Percentiles rank a stretch among this genome's conserved stretches.
phyloP scores from a whole-genome alignment of 441 rosid genomes.

The Populus hybrid region DNA sequence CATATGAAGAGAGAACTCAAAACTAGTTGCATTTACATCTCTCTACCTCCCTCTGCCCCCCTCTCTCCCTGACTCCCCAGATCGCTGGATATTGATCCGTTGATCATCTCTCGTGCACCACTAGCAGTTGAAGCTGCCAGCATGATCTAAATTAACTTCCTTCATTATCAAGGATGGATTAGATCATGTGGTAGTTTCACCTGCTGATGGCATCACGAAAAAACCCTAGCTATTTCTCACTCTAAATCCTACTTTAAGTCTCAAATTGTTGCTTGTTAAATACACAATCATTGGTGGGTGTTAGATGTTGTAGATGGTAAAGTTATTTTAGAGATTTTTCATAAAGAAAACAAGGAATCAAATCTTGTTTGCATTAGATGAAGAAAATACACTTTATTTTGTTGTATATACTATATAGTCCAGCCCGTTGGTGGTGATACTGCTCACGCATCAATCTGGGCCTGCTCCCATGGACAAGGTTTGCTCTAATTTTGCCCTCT shows the following conservation, averaged over 20 bases:
- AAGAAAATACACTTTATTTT: too few species aligned
- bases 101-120: constrained; percentile 54
- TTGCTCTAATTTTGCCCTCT: not conserved
- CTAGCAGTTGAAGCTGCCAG: constrained; percentile 99
- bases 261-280: not conserved
- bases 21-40: not conserved
- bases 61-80: too few species aligned
- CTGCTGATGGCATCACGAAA: constrained; percentile 38
- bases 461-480: not conserved
- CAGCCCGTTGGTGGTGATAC: not conserved
- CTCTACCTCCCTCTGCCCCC: not conserved
- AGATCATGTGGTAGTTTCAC: constrained; percentile 57
- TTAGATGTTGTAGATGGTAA: not conserved
- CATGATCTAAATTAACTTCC: constrained; percentile 78
- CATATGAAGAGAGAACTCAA: not conserved
- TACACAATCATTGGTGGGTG: not conserved
- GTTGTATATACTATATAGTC: not conserved
- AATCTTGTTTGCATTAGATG: not conserved
- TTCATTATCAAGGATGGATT: constrained; percentile 16
- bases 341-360: not conserved
- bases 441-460: not conserved
- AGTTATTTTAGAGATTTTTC: not conserved
- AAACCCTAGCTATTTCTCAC: not conserved
- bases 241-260: not conserved
- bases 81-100: not conserved